These are phyloP conservation scores for Cyberlindnera veronae DNA, from an alignment of 805 yeast species.

Conservation along the genomic window DNA sequence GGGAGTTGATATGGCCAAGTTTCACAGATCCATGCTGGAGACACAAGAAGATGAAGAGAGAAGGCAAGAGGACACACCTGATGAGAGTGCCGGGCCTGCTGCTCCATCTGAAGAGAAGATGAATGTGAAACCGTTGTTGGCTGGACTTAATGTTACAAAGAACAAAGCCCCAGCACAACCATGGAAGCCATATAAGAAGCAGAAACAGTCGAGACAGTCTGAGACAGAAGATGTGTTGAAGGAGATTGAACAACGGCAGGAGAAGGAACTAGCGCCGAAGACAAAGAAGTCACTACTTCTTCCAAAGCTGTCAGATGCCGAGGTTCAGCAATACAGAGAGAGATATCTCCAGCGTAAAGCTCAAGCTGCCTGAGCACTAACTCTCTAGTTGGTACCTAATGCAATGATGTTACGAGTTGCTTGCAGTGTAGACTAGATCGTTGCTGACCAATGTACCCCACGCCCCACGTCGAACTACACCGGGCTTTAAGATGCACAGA, in stretches of 20 bases:
- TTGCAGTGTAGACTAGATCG: too few species aligned
- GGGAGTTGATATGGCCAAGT: conserved; percentile 3
- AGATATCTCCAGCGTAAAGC: conserved; percentile 17
- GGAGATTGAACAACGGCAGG: conserved; percentile 6
- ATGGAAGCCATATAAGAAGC: conserved; percentile 2
- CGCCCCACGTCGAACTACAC: too few species aligned
- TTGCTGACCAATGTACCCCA: too few species aligned
- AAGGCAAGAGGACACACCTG: too few species aligned
- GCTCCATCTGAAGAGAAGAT: too few species aligned
- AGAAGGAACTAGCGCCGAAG: background rate
- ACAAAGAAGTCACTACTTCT: conserved; percentile 15
- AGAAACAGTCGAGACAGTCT: conserved; percentile 2
- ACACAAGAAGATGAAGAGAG: background rate
- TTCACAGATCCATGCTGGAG: conserved; percentile 6
- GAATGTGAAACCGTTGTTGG: conserved; percentile 1
- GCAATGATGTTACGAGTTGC: too few species aligned
- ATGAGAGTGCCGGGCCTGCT: too few species aligned
- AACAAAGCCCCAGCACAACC: background rate
- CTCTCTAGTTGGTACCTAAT: too few species aligned
- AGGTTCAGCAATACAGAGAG: conserved; percentile 15
- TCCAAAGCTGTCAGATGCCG: conserved; percentile 17
- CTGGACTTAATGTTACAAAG: conserved; percentile 4
- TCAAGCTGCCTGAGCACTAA: too few species aligned
- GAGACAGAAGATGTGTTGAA: conserved; percentile 9
- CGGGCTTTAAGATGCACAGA: too few species aligned